Evolutionary conservation across 345 rosid genomes (phyloP), one percentile per base, ranked within the genome.

Genomic region (Turritis glabra): DNA sequence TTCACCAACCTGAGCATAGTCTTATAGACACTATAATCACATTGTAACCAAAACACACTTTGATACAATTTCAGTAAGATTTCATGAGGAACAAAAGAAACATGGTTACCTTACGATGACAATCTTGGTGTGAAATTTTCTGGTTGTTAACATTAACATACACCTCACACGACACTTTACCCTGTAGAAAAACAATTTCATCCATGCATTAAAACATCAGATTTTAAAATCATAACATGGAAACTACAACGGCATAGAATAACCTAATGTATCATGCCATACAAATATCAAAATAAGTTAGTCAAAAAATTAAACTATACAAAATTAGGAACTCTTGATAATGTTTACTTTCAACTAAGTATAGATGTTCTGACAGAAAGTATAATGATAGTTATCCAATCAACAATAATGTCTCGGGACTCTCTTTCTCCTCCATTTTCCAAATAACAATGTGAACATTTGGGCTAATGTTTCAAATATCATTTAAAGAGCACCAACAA

Each of bases 81-180:
- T 33, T 19, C 23, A 37, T 22, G 47, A 50, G 52, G 32, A 70
- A 55, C 30, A 4, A 14, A 64, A 51, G 27, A 81, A 46, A 50
- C 7, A 14, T 48, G 22, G 74, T 84, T 59, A 91, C 97, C 97
- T 80, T 51, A 55, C 88, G 81, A 50, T 77, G 78, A 81, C 96
- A 91, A 77, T 88, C 82, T 74, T 86, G 82, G 63, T 74, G 93
- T 30, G 82, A 80, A 67, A 94, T 61, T 21, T 87, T 83, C 84
- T 91, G 93, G 68, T 80, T 78, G 67, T 69, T 77, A 55, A 84
- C 78, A 80, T 86, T 88, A 50, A 86, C 95, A 73, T 76, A 84
- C 44, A 91, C 87, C 77, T 91, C 91, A 57, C 97, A 89, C 0
- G 87, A 82, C 56, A 87, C 87, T 77, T 82, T 84, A 48, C 84